phyloP scores from a whole-genome alignment of 805 yeast genomes.

The Yarrowia porcina region DNA sequence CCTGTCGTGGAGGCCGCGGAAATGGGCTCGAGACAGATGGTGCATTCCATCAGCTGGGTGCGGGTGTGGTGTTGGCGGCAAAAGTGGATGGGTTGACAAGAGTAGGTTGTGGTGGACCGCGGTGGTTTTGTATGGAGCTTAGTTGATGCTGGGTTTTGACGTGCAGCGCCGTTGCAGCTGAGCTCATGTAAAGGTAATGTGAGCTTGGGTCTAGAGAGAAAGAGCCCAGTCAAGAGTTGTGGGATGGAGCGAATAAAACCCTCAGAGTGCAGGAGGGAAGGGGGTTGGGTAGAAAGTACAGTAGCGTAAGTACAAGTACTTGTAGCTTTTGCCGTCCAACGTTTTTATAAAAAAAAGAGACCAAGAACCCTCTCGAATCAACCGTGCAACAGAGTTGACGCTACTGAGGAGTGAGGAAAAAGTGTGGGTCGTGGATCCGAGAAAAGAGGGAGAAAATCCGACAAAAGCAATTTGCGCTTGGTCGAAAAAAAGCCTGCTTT shows the following conservation, averaged over 20 bases:
- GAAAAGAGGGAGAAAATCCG: slow-evolving; percentile 14
- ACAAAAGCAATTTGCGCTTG: not conserved
- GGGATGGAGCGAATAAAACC: not conserved
- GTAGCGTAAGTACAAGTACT: too few species aligned
- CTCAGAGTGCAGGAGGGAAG: not conserved
- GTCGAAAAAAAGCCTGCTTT: not conserved
- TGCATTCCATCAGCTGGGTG: slow-evolving; percentile 41
- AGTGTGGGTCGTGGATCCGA: not conserved
- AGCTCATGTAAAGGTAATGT: not conserved
- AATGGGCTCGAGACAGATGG: slow-evolving; percentile 54
- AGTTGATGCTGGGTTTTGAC: not conserved
- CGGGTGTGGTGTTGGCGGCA: not conserved
- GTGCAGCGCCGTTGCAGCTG: slow-evolving; percentile 11
- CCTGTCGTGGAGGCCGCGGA: slow-evolving; percentile 28
- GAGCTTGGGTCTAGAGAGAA: not conserved
- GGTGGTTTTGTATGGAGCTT: not conserved
- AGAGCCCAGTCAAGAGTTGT: too few species aligned
- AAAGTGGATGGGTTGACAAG: not conserved
- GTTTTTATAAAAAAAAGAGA: not conserved
- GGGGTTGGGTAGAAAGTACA: too few species aligned
- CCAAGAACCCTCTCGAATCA: not conserved
- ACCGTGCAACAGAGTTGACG: not conserved
- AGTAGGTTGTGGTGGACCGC: not conserved
- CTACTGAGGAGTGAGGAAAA: not conserved
- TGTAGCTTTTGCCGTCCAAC: too few species aligned